phyloP scores from a whole-genome alignment of 2,329 filamentous ascomycete genomes.

The Aspergillus aculeatinus region DNA sequence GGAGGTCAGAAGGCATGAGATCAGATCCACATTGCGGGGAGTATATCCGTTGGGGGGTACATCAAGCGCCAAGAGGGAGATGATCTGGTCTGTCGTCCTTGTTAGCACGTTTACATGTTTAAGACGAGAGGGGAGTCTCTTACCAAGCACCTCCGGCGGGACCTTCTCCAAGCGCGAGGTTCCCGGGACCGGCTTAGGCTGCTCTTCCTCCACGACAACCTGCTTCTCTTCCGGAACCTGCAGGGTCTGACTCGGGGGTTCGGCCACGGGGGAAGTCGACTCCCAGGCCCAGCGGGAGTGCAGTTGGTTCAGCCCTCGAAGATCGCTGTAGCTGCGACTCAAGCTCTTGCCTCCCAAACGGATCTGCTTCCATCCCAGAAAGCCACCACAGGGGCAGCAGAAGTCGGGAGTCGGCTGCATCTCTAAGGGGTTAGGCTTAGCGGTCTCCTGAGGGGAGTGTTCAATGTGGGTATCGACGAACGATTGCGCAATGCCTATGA shows the following conservation, averaged over 20 bases:
- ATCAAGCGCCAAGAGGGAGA: conserved; percentile 71
- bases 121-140: conserved; percentile 32
- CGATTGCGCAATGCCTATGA: conserved; percentile 44
- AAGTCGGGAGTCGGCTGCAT: conserved; percentile 43
- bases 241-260: conserved; percentile 16
- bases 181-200: conserved; percentile 25
- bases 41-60: conserved; percentile 73
- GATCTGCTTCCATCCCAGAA: conserved; percentile 48
- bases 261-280: conserved; percentile 22
- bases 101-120: conserved; percentile 6
- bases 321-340: conserved; percentile 47
- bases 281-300: conserved; percentile 47
- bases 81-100: conserved; percentile 61
- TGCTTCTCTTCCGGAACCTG: conserved; percentile 14
- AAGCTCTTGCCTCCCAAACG: conserved; percentile 43
- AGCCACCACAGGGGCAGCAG: conserved; percentile 48
- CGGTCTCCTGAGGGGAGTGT: conserved; percentile 27
- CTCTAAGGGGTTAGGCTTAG: conserved; percentile 24
- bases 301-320: conserved; percentile 36
- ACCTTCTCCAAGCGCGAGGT: conserved; percentile 64
- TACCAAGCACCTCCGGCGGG: conserved; percentile 70
- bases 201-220: not conserved
- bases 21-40: conserved; percentile 73
- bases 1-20: conserved; percentile 75
- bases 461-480: conserved; percentile 43